These are phyloP conservation scores for Phytophthora fragariaefolia DNA, from an alignment of 352 stramenopile species.

Conservation along the genomic window DNA sequence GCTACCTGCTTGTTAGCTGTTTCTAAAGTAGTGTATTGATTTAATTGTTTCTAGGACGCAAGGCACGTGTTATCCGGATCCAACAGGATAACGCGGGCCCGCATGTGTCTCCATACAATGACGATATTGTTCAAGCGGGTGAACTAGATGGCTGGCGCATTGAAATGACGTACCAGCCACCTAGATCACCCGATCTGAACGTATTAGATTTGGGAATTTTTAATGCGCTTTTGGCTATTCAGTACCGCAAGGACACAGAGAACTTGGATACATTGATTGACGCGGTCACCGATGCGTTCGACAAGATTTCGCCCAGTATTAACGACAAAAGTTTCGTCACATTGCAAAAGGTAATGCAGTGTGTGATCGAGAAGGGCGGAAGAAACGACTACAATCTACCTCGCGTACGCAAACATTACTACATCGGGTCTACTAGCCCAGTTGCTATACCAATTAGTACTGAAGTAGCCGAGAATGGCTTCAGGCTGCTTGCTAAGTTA, in stretches of 20 bases:
- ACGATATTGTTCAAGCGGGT: not conserved
- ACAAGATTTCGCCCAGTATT: not conserved
- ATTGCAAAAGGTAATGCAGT: not conserved
- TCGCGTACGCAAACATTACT: not conserved
- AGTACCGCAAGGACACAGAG: not conserved
- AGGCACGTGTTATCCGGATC: slow-evolving; percentile 11
- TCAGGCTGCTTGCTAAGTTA: too few species aligned
- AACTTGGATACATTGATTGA: not conserved
- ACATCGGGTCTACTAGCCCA: too few species aligned
- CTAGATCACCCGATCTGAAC: not conserved
- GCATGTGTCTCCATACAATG: slow-evolving; percentile 12
- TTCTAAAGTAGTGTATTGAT: not conserved
- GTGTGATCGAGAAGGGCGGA: not conserved
- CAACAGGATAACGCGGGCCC: slow-evolving; percentile 18
- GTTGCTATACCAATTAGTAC: too few species aligned
- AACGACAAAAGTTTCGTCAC: not conserved
- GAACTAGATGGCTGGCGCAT: not conserved
- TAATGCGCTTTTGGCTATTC: not conserved
- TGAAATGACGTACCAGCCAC: not conserved
- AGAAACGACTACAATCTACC: not conserved
- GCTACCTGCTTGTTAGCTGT: not conserved
- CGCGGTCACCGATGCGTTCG: not conserved
- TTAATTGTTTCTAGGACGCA: slow-evolving; percentile 9
- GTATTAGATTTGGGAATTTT: not conserved
- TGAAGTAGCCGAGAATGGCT: too few species aligned